Percentiles rank a stretch among this genome's conserved stretches.
Conservation (phyloP, 345 rosid genomes). For the Eucalyptus sp. region DNA sequence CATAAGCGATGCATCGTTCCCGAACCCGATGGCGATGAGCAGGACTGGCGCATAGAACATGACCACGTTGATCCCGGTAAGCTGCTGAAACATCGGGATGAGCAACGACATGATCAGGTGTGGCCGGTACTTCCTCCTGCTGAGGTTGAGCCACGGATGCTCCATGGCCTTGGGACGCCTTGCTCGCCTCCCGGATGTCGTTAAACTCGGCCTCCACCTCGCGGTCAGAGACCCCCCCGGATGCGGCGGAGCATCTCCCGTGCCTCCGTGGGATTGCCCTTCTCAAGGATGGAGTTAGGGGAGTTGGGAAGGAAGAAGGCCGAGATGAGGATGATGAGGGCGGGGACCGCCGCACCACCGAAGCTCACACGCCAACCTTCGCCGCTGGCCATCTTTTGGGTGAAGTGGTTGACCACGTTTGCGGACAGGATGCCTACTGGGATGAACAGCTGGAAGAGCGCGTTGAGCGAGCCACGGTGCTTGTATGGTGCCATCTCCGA, state of each 20-base stretch:
- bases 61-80: constrained; percentile 34
- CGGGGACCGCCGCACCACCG: constrained; percentile 22
- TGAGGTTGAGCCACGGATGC: constrained; percentile 11
- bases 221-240: constrained; percentile 3
- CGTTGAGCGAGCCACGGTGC: constrained; percentile 34
- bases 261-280: constrained; percentile 4
- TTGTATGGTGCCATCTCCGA: constrained; percentile 49
- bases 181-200: constrained; percentile 11
- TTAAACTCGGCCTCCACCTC: constrained; percentile 14
- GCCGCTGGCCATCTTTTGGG: not conserved
- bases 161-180: constrained; percentile 12
- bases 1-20: not conserved
- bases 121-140: constrained; percentile 5
- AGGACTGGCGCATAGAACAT: constrained; percentile 39
- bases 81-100: constrained; percentile 31
- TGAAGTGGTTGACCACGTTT: constrained; percentile 25
- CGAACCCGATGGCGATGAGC: constrained; percentile 30
- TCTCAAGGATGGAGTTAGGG: constrained; percentile 16
- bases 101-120: constrained; percentile 2
- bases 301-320: constrained; percentile 14
- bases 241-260: constrained; percentile 5
- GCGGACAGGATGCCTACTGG: constrained; percentile 32
- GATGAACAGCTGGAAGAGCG: constrained; percentile 27
- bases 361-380: constrained; percentile 22
- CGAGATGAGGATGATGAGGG: constrained; percentile 9